Evolutionary conservation across 768 basidiomycete genomes (phyloP).

Genomic region (Leccinum truebloodii): DNA sequence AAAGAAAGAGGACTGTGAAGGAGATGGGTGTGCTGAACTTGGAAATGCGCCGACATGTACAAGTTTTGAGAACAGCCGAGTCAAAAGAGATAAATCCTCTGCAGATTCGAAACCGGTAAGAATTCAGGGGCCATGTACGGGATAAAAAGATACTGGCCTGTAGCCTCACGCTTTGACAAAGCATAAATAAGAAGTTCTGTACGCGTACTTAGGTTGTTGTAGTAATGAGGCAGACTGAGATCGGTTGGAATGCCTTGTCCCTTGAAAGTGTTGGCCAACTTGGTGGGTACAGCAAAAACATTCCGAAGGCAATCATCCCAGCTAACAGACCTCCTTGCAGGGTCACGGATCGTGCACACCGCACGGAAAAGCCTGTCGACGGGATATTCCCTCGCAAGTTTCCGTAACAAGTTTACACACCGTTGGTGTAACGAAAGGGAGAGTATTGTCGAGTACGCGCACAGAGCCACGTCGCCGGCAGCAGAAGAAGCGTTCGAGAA

Average conservation of each 20-base stretch:
- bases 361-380: constrained; percentile 65
- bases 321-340: constrained; percentile 33
- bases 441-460: constrained; percentile 67
- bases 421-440: constrained; percentile 49
- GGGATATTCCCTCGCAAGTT: constrained; percentile 62
- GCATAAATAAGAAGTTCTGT: constrained; percentile 51
- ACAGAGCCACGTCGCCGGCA: constrained; percentile 54
- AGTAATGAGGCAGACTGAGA: constrained; percentile 60
- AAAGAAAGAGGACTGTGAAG: constrained; percentile 77
- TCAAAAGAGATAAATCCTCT: constrained; percentile 40
- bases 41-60: constrained; percentile 71
- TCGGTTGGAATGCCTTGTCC: constrained; percentile 43
- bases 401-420: constrained; percentile 52
- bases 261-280: constrained; percentile 70
- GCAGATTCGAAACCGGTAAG: constrained; percentile 31
- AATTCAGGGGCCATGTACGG: constrained; percentile 8
- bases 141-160: constrained; percentile 41
- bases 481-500: constrained; percentile 51
- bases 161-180: constrained; percentile 37
- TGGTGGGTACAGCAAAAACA: constrained; percentile 67
- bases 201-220: constrained; percentile 51
- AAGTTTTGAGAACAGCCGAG: constrained; percentile 63
- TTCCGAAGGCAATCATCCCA: constrained; percentile 83
- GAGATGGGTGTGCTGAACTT: constrained; percentile 44
- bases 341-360: constrained; percentile 39